Conservation (phyloP, 1,284 basidiomycete species). For the Violaceomyces palustris region DNA sequence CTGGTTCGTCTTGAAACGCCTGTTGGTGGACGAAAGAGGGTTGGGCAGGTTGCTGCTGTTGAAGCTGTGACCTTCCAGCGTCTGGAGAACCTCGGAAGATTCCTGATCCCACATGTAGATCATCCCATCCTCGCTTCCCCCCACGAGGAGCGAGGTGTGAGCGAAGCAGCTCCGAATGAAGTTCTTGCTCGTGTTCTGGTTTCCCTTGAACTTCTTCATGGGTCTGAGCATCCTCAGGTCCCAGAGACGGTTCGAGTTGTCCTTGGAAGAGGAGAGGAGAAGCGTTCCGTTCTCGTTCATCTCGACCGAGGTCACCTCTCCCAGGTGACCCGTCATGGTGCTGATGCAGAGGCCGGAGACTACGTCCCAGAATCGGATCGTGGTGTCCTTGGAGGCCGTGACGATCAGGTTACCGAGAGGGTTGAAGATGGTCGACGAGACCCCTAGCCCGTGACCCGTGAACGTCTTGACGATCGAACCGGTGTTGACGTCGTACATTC, state of each 20-base stretch:
- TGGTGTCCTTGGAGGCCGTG: slow-evolving; percentile 57
- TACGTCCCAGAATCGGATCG: slow-evolving; percentile 57
- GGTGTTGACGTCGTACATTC: slow-evolving; percentile 56
- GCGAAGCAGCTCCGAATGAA: slow-evolving; percentile 56
- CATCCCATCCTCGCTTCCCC: slow-evolving; percentile 55
- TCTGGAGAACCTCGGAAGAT: slow-evolving; percentile 46
- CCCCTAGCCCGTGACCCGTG: slow-evolving; percentile 56
- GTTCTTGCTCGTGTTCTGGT: slow-evolving; percentile 58
- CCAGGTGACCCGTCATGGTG: slow-evolving; percentile 55
- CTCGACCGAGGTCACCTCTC: slow-evolving; percentile 57
- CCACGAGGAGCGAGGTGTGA: slow-evolving; percentile 53
- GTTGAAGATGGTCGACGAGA: slow-evolving; percentile 55
- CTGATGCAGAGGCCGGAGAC: slow-evolving; percentile 55
- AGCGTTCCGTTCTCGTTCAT: slow-evolving; percentile 55
- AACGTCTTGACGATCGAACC: slow-evolving; percentile 56
- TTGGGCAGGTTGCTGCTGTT: too few species aligned
- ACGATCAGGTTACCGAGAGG: slow-evolving; percentile 55
- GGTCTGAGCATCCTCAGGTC: slow-evolving; percentile 46
- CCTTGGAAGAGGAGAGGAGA: slow-evolving; percentile 56
- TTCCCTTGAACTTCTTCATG: slow-evolving; percentile 56
- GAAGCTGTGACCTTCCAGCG: slow-evolving; percentile 45
- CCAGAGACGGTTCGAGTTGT: slow-evolving; percentile 55
- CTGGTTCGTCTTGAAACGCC: too few species aligned
- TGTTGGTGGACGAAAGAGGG: too few species aligned
- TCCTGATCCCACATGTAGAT: slow-evolving; percentile 53